These are phyloP conservation scores for Phanerochaete carnosa DNA, from an alignment of 768 basidiomycete genomes.

Conservation along the genomic window DNA sequence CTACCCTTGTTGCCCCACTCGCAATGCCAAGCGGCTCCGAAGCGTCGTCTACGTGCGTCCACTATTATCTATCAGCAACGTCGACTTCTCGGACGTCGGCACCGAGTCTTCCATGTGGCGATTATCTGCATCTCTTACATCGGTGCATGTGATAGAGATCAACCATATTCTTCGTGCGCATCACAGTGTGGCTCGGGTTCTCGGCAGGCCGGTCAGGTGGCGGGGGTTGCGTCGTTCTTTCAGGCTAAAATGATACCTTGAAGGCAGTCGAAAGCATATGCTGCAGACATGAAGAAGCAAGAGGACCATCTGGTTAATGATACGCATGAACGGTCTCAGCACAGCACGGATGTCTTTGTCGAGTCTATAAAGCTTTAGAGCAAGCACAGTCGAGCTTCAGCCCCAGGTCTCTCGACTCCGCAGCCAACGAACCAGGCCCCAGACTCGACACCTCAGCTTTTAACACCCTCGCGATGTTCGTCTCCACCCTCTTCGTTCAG, in stretches of 20 bases:
- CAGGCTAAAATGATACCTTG: background rate
- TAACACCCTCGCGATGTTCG: slow-evolving; percentile 14
- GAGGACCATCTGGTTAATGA: background rate
- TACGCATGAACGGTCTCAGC: background rate
- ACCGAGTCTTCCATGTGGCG: background rate
- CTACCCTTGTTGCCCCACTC: background rate
- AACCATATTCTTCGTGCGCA: background rate
- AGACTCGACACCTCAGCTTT: slow-evolving; percentile 6
- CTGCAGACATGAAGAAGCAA: background rate
- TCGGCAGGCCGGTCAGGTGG: background rate
- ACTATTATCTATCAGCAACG: background rate
- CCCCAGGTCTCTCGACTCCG: slow-evolving; percentile 2
- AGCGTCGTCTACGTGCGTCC: background rate
- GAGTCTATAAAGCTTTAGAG: background rate
- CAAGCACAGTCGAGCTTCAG: background rate
- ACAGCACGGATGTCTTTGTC: background rate
- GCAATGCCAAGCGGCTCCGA: background rate
- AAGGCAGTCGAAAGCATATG: background rate
- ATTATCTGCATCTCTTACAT: background rate
- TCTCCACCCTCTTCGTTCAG: slow-evolving; percentile 18
- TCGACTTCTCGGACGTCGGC: background rate
- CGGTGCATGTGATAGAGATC: background rate
- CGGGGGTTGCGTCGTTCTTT: background rate
- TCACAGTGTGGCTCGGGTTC: background rate
- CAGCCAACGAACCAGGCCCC: background rate